Base-by-base conservation (phyloP, 805 yeast species). In the Candida jianshihensis region DNA sequence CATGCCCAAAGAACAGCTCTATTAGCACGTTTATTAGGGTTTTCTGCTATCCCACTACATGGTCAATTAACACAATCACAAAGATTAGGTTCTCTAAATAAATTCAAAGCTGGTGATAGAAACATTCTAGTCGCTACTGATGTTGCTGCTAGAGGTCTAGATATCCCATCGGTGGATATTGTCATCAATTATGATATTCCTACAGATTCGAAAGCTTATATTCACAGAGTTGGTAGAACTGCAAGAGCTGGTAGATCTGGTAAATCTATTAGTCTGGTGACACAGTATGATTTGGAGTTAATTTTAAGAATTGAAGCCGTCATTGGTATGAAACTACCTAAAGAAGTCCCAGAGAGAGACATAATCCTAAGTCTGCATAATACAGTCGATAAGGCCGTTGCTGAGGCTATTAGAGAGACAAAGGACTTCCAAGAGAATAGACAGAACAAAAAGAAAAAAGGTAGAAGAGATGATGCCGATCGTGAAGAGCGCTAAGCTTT, bases 191-290 rank as follows among this genome's bases (percentile, higher is more conserved):
- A 78, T 48, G 92, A 83, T 55, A 76, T 83, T 36, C 92, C 94
- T 19, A 79, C 86, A 17, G 92, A 83, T 54, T 83, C 90, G 5
- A 85, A 83, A 57, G 85, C 88, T 10, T 83, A 81, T 51, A 79
- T 83, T 47, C 94, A 83, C 57, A 68, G 95, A 61, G 96, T 89
- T 24, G 97, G 97, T 39, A 81, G 97, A 67, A 88, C 96, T 24
- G 96, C 97, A 2, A 80, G 96, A 60, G 95, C 95, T 1, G 95
- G 96, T 15, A 73, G 88, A 48, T 76, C 90, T 0, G 96, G 96
- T 33, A 83, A 81, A 56, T 84, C 96, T 3, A 70, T 89, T 14
- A 82, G 95, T 3, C 64, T 89, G 39, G 94, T 88, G 22, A 89
- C 97, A 0, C 98, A 92, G 59, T 92, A 92, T 57, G 98, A 92